Evolutionary conservation across 2,329 filamentous ascomycete genomes (phyloP), one percentile per base, ranked within the genome.

Genomic region (Fusarium verrucosum): DNA sequence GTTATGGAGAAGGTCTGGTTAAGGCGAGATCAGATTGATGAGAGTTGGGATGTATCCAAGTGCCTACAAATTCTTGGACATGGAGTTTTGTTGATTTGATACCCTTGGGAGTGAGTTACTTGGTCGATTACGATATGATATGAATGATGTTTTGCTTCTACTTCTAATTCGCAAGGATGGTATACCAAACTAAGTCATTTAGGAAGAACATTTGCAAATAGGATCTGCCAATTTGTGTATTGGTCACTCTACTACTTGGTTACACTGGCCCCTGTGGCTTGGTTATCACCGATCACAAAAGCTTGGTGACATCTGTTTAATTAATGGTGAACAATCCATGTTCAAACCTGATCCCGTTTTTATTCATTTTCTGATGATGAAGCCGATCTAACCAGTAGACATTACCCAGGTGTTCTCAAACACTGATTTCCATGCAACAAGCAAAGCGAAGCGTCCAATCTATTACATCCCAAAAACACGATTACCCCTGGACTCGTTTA

Each of bases 1-100:
- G 75, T 83, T 20, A 81, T 83, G 79, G 79, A 83, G 66, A 74
- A 72, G 26, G 79, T 83, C 1, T 84, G 82, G 82, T 72, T 75
- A 3, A 69, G 69, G 23, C 70, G 79, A 10, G 75, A 74, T 10
- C 64, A 75, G 49, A 76, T 78, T 10, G 79, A 81, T 49, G 77
- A 78, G 62, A 75, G 70, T 19, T 83, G 79, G 80, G 81, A 82
- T 50, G 61, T 82, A 38, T 74, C 74, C 14, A 77, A 75, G 50
- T 83, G 80, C 58, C 70, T 83, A 53, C 78, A 77, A 50, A 68
- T 78, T 37, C 66, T 79, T 16, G 78, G 78, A 23, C 74, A 80
- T 55, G 72, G 75, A 51, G 74, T 79, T 66, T 73, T 80, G 51
- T 46, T 80, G 58, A 76, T 79, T 56, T 79, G 61, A 74, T 72